phyloP scores from a whole-genome alignment of 345 rosid species.

The Melaleuca quinquenervia region DNA sequence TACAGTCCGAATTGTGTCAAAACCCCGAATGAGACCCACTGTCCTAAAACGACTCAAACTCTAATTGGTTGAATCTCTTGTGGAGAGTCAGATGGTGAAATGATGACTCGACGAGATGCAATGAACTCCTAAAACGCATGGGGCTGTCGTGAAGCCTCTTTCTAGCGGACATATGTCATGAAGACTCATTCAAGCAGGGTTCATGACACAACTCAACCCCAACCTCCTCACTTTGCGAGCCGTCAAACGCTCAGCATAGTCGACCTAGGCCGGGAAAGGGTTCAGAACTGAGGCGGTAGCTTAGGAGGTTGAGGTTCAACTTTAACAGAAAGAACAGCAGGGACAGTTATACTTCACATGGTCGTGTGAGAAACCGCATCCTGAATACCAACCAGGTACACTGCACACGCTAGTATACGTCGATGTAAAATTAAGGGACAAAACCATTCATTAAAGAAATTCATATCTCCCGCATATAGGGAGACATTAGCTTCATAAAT shows the following conservation, averaged over 20 bases:
- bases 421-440: background rate
- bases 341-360: background rate
- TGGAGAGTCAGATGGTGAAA: background rate
- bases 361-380: background rate
- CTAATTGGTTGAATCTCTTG: background rate
- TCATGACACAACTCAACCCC: background rate
- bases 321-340: background rate
- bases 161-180: background rate
- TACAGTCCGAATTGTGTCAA: accelerated
- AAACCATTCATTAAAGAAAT: background rate
- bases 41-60: background rate
- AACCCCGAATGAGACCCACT: too few relatives aligned
- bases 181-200: background rate
- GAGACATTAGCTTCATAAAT: background rate
- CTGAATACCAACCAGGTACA: background rate
- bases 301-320: background rate
- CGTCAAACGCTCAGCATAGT: background rate
- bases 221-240: background rate
- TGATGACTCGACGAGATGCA: background rate
- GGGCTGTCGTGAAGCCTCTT: background rate
- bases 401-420: background rate
- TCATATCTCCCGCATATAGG: background rate
- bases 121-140: background rate
- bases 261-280: background rate
- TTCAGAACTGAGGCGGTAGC: background rate